Evolutionary conservation across 2,329 filamentous ascomycete genomes (phyloP), one percentile per base, ranked within the genome.

Genomic region (Colletotrichum eremochloae): DNA sequence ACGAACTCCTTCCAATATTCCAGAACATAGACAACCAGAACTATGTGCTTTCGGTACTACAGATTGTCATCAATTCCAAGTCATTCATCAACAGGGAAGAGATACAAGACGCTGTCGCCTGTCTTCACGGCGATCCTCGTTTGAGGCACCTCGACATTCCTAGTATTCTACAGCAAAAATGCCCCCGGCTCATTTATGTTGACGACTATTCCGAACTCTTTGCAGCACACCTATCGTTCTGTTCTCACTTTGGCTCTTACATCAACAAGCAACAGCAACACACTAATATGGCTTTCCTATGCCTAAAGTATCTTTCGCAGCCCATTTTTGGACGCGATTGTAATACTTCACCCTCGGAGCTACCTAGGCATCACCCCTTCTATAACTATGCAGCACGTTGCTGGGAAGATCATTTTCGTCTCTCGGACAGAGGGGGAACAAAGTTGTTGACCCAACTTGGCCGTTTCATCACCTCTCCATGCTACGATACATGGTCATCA

Each of bases 271-370:
- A 72, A 20, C 73, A 74, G 20, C 73, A 73, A 31, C 66, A 75
- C 18, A 72, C 66, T 6, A 75, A 74, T 50, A 75, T 77, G 72
- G 73, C 67, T 3, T 72, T 70, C 20, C 24, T 76, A 2, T 77
- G 75, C 55, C 50, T 77, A 8, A 72, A 70, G 48, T 77, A 77
- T 61, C 73, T 77, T 5, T 71, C 60, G 11, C 55, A 58, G 11
- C 31, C 63, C 4, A 11, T 29, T 3, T 74, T 74, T 33, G 31
- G 36, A n/a, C 24, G 24, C 24, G 29, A 44, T n/a, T 40, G 24
- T 12, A 8, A 18, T 2, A 61, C 1, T 1, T 18, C 31, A 11
- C 14, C 58, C n/a, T 15, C 40, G 15, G 24, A 55, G 5, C 1
- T 53, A 14, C 12, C 40, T 24, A 33, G 31, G 20, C 29, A 62